Evolutionary conservation across 179 eudicot species (phyloP).

Genomic region (Silene vulgaris): DNA sequence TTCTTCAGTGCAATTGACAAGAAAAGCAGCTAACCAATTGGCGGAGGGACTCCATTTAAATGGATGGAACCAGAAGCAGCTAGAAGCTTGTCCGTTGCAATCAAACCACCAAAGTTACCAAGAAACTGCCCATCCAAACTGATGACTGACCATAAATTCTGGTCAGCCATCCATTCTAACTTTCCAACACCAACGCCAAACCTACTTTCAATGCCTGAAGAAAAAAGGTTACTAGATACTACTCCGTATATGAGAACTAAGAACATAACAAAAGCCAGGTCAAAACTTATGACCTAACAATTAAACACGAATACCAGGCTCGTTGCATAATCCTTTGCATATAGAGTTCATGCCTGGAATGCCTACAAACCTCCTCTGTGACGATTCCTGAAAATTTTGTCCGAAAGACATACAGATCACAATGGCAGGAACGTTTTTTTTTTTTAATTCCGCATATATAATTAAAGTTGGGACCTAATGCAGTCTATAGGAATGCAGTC

Average conservation of each 20-base stretch:
- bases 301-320: conserved; percentile 51
- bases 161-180: conserved; percentile 60
- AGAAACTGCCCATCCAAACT: conserved; percentile 61
- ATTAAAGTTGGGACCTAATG: neutral
- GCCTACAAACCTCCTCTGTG: conserved; percentile 73
- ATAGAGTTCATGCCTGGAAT: conserved; percentile 94
- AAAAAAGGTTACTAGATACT: neutral
- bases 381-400: conserved; percentile 47
- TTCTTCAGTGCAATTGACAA: neutral
- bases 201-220: conserved; percentile 58
- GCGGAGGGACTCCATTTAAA: conserved; percentile 68
- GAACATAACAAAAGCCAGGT: conserved; percentile 14
- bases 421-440: neutral
- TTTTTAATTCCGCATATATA: neutral
- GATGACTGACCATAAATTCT: conserved; percentile 59
- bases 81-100: conserved; percentile 79
- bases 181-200: conserved; percentile 71
- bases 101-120: conserved; percentile 68
- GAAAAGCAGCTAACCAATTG: conserved; percentile 51
- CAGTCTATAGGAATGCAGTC: no score
- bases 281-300: neutral
- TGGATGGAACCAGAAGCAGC: conserved; percentile 50
- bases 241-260: neutral
- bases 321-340: conserved; percentile 66
- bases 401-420: conserved; percentile 12